Evolutionary conservation across 192 early-diverging fungal species (phyloP), one percentile per base, ranked within the genome.

Genomic region (Spinellus fusiger): DNA sequence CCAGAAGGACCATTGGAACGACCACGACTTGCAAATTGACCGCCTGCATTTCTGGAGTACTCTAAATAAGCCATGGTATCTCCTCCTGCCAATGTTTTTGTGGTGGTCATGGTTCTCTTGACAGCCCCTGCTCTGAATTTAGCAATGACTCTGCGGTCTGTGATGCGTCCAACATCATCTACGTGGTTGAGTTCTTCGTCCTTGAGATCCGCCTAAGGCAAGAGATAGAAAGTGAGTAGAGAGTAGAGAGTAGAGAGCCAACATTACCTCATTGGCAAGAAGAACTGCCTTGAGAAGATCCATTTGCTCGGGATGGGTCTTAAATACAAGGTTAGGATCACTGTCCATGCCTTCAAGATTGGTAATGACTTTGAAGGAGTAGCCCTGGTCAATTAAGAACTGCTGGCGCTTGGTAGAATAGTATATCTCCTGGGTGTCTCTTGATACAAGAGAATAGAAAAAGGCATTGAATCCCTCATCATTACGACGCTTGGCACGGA

Each of bases 381-480:
- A 98, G 0, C 98, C 98, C 70, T 99, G 98, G 75, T 99, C 96
- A 49, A 99, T 93, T 64, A 99, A 73, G 74, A 99, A 99, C 73
- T 98, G 98, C 74, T 99, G 98, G 20, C 96, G 84, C 74, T 98
- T 98, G 31, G 93, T 84, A 3, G 94, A 95, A 62, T 98, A 99
- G 68, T 86, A 94, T 88, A 98, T 96, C 73, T 99, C 98, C 75
- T 98, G 89, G 0, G 98, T 99, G 78, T 99, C 96, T 49, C 86
- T 86, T 29, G 87, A 91, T n/a, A 99, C 96, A n/a, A 99, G 75
- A 18, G 95, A 93, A 62, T 99, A 98, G 59, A 99, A 99, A 73
- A 91, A 99, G 0, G 96, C 96, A 68, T 98, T 97, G 73, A 93
- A 94, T 0, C 93, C 93, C 59, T 90, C 89, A 60, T 93, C 90